Evolutionary conservation across 192 early-diverging fungal species (phyloP).

Genomic region (Coemansia sp.): DNA sequence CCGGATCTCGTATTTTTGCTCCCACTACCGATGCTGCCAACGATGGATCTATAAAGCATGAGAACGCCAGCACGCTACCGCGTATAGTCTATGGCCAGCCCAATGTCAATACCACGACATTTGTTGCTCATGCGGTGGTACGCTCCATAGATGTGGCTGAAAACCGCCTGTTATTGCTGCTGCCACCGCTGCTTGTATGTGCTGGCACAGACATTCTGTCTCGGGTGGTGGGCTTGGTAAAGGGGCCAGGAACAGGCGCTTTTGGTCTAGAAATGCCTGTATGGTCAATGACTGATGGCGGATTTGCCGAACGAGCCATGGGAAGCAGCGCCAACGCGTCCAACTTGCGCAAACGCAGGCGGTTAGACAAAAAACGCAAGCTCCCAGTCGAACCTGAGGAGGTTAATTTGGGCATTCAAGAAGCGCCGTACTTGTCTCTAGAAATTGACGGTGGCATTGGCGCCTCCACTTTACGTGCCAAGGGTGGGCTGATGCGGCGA

Average conservation of each 20-base stretch:
- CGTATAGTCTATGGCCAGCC: conserved; percentile 50
- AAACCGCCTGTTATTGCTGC: conserved; percentile 58
- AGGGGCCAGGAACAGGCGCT: conserved; percentile 32
- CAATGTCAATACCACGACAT: conserved; percentile 48
- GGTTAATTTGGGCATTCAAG: conserved; percentile 31
- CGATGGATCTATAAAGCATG: no score
- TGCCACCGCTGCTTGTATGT: conserved; percentile 38
- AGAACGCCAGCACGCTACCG: conserved; percentile 12
- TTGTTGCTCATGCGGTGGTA: conserved; percentile 63
- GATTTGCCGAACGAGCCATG: conserved; percentile 44
- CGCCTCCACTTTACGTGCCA: conserved; percentile 22
- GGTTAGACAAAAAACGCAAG: background rate
- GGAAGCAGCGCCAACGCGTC: conserved; percentile 7
- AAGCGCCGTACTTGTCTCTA: conserved; percentile 47
- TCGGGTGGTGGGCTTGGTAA: conserved; percentile 39
- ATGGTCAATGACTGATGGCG: conserved; percentile 38
- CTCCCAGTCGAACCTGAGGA: background rate
- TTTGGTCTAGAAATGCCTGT: conserved; percentile 38
- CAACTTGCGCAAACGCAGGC: conserved; percentile 2
- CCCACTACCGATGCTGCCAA: no score
- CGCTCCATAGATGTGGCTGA: conserved; percentile 61
- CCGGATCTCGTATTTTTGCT: conserved; percentile 22
- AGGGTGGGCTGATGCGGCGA: conserved; percentile 30
- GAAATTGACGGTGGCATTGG: conserved; percentile 45
- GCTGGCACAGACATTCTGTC: background rate